These are phyloP conservation scores for Eucalyptus victrix DNA, from an alignment of 345 rosid genomes.

Conservation along the genomic window DNA sequence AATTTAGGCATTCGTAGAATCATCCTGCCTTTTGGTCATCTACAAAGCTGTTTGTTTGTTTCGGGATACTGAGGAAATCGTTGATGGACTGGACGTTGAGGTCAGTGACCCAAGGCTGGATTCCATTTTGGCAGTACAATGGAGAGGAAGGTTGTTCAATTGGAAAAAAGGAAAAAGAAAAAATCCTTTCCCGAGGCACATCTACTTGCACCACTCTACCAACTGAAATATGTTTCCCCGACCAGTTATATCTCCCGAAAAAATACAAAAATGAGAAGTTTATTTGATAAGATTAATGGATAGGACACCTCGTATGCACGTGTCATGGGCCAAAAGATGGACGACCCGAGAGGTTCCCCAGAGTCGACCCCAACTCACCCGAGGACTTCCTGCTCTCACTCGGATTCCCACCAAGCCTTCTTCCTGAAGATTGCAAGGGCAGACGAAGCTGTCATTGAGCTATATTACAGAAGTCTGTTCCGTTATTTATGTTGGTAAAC, in stretches of 20 bases:
- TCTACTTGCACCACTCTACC: neutral
- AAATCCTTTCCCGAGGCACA: neutral
- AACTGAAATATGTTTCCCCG: neutral
- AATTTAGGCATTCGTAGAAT: neutral
- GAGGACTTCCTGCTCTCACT: no score
- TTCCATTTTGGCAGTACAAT: neutral
- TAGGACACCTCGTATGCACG: neutral
- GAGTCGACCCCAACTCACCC: no score
- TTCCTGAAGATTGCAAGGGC: no score
- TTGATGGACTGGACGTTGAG: neutral
- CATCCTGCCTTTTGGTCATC: neutral
- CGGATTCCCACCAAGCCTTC: no score
- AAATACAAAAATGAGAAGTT: neutral
- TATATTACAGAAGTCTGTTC: no score
- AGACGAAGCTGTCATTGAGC: no score
- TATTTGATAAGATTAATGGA: neutral
- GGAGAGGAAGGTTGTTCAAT: neutral
- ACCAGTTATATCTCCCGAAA: neutral
- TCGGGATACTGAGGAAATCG: neutral
- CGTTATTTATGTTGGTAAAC: no score
- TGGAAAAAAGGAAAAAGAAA: neutral
- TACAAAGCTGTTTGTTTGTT: neutral
- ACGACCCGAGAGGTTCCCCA: no score
- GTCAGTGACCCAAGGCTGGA: neutral
- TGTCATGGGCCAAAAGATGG: no score